Evolutionary conservation across 2,329 filamentous ascomycete genomes (phyloP).

Genomic region (Pseudogymnoascus sp.): DNA sequence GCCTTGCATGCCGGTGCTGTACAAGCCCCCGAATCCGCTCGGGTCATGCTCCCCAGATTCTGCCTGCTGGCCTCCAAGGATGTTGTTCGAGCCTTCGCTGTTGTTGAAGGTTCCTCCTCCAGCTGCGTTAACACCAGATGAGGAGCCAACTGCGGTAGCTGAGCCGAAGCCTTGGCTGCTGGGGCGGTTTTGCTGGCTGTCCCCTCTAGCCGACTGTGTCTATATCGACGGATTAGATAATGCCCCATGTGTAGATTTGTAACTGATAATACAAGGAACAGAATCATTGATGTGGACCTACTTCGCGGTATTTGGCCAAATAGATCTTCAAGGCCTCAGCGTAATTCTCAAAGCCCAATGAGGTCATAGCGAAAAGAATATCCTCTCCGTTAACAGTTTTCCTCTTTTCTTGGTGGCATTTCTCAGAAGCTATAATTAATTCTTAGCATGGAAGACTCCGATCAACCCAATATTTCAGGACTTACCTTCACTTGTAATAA

Average conservation of each 20-base stretch:
- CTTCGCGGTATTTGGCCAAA: conserved; percentile 93
- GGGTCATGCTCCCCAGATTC: conserved; percentile 28
- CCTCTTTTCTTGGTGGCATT: conserved; percentile 98
- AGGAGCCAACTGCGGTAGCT: conserved; percentile 30
- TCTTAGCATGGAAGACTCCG: conserved; percentile 17
- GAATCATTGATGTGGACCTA: conserved; percentile 42
- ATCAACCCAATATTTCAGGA: conserved; percentile 10
- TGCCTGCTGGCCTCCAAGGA: conserved; percentile 26
- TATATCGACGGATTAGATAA: conserved; percentile 34
- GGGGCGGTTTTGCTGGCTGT: conserved; percentile 40
- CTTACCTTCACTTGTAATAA: conserved; percentile 97
- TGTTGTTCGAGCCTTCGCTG: conserved; percentile 28
- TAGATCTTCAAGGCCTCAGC: conserved; percentile 97
- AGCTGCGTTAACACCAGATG: conserved; percentile 28
- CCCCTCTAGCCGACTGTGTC: conserved; percentile 70
- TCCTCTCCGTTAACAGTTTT: conserved; percentile 99
- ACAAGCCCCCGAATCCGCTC: conserved; percentile 32
- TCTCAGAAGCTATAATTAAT: conserved; percentile 72
- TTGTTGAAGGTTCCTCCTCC: conserved; percentile 24
- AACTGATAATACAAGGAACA: conserved; percentile 1
- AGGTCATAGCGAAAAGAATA: conserved; percentile 98
- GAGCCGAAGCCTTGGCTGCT: conserved; percentile 45
- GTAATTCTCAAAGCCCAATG: conserved; percentile 97
- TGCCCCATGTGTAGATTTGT: not conserved
- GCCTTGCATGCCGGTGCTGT: conserved; percentile 41